These are phyloP conservation scores for Pyrenula aspistea DNA, from an alignment of 495 filamentous ascomycete species.

Conservation along the genomic window DNA sequence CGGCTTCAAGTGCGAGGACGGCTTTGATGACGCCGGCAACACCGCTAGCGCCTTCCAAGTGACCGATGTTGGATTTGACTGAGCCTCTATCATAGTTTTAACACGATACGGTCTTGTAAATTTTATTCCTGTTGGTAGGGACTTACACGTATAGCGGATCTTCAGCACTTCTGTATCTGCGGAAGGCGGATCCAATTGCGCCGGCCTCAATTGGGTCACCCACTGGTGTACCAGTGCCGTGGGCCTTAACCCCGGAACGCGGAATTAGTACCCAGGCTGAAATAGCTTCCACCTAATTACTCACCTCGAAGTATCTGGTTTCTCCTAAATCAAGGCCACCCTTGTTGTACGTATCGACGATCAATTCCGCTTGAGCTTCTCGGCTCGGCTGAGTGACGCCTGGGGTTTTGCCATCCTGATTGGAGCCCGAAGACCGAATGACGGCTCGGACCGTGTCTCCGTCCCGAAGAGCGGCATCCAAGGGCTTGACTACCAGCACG, in stretches of 20 bases:
- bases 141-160: slow-evolving; percentile 13
- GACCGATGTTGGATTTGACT: slow-evolving; percentile 28
- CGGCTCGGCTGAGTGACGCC: slow-evolving; percentile 47
- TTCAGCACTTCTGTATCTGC: neutral
- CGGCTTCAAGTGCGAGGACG: slow-evolving; percentile 13
- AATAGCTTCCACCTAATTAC: too few relatives aligned
- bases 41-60: slow-evolving; percentile 13
- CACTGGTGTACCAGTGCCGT: slow-evolving; percentile 45
- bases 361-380: slow-evolving; percentile 42
- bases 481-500: slow-evolving; percentile 25
- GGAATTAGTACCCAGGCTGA: too few relatives aligned
- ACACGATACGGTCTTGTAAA: too few relatives aligned
- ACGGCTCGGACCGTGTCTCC: slow-evolving; percentile 29
- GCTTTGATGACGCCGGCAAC: slow-evolving; percentile 14
- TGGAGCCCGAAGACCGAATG: slow-evolving; percentile 25
- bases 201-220: slow-evolving; percentile 42
- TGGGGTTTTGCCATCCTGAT: slow-evolving; percentile 33
- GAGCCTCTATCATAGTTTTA: too few relatives aligned
- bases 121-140: too few relatives aligned
- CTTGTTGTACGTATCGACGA: slow-evolving; percentile 36
- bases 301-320: slow-evolving; percentile 20
- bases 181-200: slow-evolving; percentile 10
- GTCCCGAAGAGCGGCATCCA: slow-evolving; percentile 21
- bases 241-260: too few relatives aligned
- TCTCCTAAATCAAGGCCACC: slow-evolving; percentile 23